Conservation (phyloP, 495 filamentous ascomycete genomes). For the Hyaloscypha hepaticicola region DNA sequence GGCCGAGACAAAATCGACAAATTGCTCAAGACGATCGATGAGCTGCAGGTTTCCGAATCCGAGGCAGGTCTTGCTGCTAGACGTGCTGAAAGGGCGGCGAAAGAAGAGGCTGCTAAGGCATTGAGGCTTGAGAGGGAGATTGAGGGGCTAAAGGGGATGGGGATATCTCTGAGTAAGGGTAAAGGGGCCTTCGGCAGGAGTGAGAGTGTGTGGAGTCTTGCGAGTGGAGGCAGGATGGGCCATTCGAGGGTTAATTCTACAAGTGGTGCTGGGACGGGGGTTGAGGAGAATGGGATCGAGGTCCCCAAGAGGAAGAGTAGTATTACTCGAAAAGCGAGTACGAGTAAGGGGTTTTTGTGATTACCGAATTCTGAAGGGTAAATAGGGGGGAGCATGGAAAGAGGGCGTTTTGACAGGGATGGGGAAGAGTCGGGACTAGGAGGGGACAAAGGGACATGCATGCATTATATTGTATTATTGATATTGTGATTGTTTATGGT, state of each 20-base stretch:
- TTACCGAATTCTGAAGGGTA: neutral
- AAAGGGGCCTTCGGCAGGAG: conserved; percentile 3
- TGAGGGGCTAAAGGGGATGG: conserved; percentile 77
- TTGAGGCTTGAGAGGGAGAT: conserved; percentile 84
- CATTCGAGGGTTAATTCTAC: conserved; percentile 7
- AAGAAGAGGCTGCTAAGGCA: conserved; percentile 83
- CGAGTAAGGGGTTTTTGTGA: conserved; percentile 57
- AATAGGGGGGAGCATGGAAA: neutral
- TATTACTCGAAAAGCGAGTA: conserved; percentile 48
- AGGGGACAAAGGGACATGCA: neutral
- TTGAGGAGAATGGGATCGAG: conserved; percentile 44
- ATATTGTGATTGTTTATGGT: neutral
- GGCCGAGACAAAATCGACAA: conserved; percentile 87
- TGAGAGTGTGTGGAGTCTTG: conserved; percentile 26
- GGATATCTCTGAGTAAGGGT: conserved; percentile 40
- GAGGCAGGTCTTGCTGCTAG: conserved; percentile 75
- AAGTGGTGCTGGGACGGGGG: conserved; percentile 22
- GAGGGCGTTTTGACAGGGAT: neutral
- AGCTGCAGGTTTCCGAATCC: conserved; percentile 83
- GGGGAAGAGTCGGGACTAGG: neutral
- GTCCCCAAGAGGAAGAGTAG: conserved; percentile 56
- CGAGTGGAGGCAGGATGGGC: conserved; percentile 26
- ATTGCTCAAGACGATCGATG: conserved; percentile 85
- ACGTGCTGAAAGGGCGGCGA: conserved; percentile 83
- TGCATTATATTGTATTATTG: neutral